Conservation (phyloP, 1,139 yeast species). For the Geotrichum siamense region DNA sequence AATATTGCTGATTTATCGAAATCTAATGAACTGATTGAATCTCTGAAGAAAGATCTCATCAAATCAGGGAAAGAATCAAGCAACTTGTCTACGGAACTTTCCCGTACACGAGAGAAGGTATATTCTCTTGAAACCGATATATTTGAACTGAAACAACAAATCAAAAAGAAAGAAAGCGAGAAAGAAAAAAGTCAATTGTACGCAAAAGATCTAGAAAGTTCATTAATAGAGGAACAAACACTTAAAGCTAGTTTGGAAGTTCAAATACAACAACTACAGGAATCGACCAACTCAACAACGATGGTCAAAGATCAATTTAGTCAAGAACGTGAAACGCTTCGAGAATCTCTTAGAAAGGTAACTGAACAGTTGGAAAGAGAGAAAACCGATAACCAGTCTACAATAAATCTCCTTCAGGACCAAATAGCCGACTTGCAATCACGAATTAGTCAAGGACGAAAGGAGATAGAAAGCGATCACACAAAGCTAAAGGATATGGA, state of each 20-base stretch:
- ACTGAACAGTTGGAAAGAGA: neutral
- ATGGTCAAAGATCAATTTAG: neutral
- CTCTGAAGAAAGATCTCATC: constrained; percentile 47
- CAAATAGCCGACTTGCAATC: constrained; percentile 45
- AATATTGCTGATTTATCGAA: constrained; percentile 23
- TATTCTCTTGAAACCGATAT: constrained; percentile 44
- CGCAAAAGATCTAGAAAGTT: constrained; percentile 38
- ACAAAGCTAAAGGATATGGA: constrained; percentile 15
- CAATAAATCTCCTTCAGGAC: constrained; percentile 14
- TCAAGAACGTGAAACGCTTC: neutral
- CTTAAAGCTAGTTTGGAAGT: constrained; percentile 26
- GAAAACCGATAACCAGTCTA: neutral
- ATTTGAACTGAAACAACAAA: constrained; percentile 21
- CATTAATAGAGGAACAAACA: constrained; percentile 32
- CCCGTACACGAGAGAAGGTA: constrained; percentile 41
- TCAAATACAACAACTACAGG: constrained; percentile 5
- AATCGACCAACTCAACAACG: neutral
- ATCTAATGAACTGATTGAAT: constrained; percentile 21
- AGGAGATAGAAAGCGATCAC: constrained; percentile 20
- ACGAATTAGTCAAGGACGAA: constrained; percentile 25
- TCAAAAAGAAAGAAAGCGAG: constrained; percentile 24
- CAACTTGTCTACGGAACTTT: constrained; percentile 46
- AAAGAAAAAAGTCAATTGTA: constrained; percentile 33
- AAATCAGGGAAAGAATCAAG: constrained; percentile 63
- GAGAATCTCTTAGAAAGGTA: neutral